Conservation (phyloP, 164 flowering plant genomes). For the Magnolia officinalis region DNA sequence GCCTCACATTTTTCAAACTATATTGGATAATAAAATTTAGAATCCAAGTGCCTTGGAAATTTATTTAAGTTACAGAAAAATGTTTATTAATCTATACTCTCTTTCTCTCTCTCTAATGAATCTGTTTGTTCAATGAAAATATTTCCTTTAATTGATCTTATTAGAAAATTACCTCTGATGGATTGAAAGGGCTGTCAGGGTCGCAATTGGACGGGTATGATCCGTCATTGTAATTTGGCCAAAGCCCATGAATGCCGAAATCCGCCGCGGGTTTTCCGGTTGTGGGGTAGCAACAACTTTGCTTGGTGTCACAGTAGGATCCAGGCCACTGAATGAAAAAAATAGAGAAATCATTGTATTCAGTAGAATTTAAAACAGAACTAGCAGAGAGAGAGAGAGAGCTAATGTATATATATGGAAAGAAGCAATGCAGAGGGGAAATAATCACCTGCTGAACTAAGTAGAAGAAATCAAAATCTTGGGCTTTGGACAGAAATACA, state of each 20-base stretch:
- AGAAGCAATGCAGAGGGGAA: neutral
- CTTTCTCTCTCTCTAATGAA: too few relatives aligned
- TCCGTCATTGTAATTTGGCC: slow-evolving; percentile 49
- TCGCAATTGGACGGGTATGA: slow-evolving; percentile 44
- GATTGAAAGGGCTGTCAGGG: slow-evolving; percentile 23
- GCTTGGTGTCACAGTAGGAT: slow-evolving; percentile 32
- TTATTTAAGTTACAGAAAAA: too few relatives aligned
- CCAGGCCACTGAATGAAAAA: slow-evolving; percentile 35
- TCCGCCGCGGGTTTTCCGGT: slow-evolving; percentile 43
- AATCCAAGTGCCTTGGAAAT: too few relatives aligned
- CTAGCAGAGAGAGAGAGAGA: neutral
- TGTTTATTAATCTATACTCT: too few relatives aligned
- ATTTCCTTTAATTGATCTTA: too few relatives aligned
- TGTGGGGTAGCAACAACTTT: slow-evolving; percentile 38
- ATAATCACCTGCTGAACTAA: slow-evolving; percentile 38
- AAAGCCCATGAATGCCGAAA: slow-evolving; percentile 50
- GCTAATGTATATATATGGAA: neutral
- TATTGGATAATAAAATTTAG: too few relatives aligned
- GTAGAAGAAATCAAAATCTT: slow-evolving; percentile 71
- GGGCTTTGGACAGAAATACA: slow-evolving; percentile 17
- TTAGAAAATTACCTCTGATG: slow-evolving; percentile 14
- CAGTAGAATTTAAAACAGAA: neutral
- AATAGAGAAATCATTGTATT: neutral
- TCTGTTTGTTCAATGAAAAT: too few relatives aligned
- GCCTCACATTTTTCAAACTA: too few relatives aligned